Conservation (phyloP, 192 early-diverging fungal genomes). For the Dissophora globulifera region DNA sequence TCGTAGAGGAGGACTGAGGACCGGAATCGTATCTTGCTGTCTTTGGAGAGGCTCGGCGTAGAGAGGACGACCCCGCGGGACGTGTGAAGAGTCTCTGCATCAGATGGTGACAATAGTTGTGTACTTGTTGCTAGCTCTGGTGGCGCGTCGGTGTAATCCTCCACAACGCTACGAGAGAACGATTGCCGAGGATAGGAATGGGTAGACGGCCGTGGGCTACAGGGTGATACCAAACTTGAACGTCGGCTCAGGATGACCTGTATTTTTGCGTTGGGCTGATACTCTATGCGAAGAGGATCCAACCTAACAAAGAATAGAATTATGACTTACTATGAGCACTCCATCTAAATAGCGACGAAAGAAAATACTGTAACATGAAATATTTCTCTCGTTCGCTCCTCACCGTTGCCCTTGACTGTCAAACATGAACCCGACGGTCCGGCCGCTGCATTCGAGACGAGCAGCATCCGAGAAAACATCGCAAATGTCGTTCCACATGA, state of each 20-base stretch:
- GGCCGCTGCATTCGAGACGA: background rate
- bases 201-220: too few species aligned
- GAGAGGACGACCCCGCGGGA: background rate
- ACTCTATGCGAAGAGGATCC: background rate
- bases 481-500: background rate
- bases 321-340: too few species aligned
- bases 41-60: background rate
- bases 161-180: too few species aligned
- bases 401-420: background rate
- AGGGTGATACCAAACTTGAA: background rate
- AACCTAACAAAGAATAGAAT: background rate
- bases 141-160: too few species aligned
- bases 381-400: too few species aligned
- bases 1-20: background rate
- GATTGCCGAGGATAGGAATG: too few species aligned
- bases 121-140: too few species aligned
- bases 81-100: background rate
- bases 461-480: background rate
- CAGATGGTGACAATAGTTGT: background rate
- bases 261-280: background rate
- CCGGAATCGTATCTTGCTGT: background rate
- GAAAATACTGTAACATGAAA: too few species aligned
- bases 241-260: background rate
- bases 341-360: too few species aligned
- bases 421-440: conserved; percentile 3